Percentiles rank a stretch among this genome's conserved stretches.
These are phyloP conservation scores for Comarum palustre DNA, from an alignment of 306 rosid species.

Conservation along the genomic window DNA sequence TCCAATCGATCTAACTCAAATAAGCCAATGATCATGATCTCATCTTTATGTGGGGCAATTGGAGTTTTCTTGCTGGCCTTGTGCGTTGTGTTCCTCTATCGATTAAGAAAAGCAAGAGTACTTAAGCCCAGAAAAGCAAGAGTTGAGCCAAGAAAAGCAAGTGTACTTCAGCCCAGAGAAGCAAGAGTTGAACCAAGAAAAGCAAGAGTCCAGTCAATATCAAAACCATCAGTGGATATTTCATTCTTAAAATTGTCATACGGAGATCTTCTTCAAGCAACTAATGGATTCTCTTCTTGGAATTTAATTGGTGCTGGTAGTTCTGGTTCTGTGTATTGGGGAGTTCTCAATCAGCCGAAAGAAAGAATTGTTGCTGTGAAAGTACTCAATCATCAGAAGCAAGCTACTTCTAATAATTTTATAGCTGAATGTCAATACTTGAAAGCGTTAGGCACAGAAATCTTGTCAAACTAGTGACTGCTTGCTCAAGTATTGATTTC, in stretches of 20 bases:
- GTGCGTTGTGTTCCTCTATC: no score
- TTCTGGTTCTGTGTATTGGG: background rate
- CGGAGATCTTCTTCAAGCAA: background rate
- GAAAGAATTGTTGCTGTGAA: conserved; percentile 23
- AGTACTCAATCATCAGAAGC: conserved; percentile 24
- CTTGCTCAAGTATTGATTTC: conserved; percentile 10
- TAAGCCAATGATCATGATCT: no score
- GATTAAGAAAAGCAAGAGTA: no score
- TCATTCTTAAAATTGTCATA: background rate
- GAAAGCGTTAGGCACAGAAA: conserved; percentile 20
- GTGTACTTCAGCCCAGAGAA: no score
- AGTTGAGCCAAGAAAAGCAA: no score
- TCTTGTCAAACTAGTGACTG: conserved; percentile 13
- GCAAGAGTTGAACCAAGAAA: background rate
- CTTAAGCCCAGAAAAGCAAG: no score
- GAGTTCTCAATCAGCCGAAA: background rate
- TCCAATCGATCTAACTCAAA: no score
- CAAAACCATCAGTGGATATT: background rate
- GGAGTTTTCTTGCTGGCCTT: no score
- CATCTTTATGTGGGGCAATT: no score
- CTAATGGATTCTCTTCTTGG: background rate
- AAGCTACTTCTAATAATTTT: conserved; percentile 9
- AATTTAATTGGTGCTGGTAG: background rate
- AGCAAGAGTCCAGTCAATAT: background rate
- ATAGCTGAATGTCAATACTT: conserved; percentile 20